These are phyloP conservation scores for Bertia moriformis DNA, from an alignment of 2,329 filamentous ascomycete species.

Conservation along the genomic window DNA sequence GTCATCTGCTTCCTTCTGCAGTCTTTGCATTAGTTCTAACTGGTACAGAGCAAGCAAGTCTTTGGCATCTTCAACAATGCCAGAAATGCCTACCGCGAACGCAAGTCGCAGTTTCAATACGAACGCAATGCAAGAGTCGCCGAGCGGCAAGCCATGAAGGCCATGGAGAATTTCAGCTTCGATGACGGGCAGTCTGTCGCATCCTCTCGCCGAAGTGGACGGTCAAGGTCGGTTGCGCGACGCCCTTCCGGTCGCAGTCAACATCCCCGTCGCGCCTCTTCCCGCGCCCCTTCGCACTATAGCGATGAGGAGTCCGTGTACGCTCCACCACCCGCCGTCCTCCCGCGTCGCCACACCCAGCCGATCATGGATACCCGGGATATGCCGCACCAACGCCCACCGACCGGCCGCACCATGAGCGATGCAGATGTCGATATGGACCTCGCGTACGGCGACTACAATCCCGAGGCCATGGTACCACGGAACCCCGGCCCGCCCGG, in stretches of 20 bases:
- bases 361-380: too few species aligned
- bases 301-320: not conserved
- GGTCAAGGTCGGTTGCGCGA: conserved; percentile 4
- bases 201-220: not conserved
- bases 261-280: not conserved
- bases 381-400: conserved; percentile 2
- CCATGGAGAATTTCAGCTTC: not conserved
- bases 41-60: conserved; percentile 52
- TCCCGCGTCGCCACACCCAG: not conserved
- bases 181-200: not conserved
- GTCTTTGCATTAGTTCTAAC: too few species aligned
- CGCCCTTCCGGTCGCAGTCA: conserved; percentile 14
- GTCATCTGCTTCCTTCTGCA: conserved; percentile 15
- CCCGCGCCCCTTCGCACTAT: not conserved
- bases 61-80: conserved; percentile 60
- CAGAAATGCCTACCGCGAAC: conserved; percentile 51
- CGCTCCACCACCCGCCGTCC: not conserved
- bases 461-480: conserved; percentile 29
- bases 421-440: conserved; percentile 45
- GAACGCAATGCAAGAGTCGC: conserved; percentile 37
- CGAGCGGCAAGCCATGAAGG: conserved; percentile 36
- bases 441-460: conserved; percentile 53
- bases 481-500: conserved; percentile 9
- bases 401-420: conserved; percentile 11
- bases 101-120: conserved; percentile 51